Percentiles rank a stretch among this genome's conserved stretches.
Evolutionary conservation across 2,329 filamentous ascomycete genomes (phyloP).

Genomic region (Sclerotinia nivalis): DNA sequence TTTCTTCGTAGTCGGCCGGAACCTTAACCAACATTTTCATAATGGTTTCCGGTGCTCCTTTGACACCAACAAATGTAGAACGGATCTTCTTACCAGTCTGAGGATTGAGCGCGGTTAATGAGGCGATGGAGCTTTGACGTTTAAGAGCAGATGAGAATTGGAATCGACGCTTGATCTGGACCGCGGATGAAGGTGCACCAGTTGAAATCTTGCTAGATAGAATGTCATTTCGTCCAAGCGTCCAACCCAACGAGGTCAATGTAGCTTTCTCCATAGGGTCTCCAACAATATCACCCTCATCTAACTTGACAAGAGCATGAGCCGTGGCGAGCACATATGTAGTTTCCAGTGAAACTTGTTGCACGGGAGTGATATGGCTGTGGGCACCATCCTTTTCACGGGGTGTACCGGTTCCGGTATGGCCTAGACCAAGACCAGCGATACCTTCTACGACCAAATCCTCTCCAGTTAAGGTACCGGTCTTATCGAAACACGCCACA

Average conservation of each 20-base stretch:
- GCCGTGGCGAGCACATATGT: constrained; percentile 92
- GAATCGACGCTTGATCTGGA: constrained; percentile 95
- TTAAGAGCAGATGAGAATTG: constrained; percentile 97
- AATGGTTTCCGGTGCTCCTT: constrained; percentile 96
- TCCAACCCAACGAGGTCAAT: constrained; percentile 85
- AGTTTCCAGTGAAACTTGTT: constrained; percentile 73
- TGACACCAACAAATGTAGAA: constrained; percentile 91
- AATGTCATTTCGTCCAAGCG: constrained; percentile 83
- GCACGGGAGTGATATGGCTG: constrained; percentile 71
- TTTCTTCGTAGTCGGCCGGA: constrained; percentile 91
- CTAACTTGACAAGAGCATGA: constrained; percentile 91
- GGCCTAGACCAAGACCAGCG: constrained; percentile 78
- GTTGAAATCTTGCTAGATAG: constrained; percentile 66
- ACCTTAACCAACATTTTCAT: constrained; percentile 84
- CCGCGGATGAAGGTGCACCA: constrained; percentile 64
- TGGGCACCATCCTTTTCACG: constrained; percentile 80
- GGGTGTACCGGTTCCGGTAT: constrained; percentile 62
- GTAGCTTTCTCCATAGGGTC: constrained; percentile 99
- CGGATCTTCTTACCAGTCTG: constrained; percentile 74
- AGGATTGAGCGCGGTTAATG: constrained; percentile 70
- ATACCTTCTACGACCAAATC: constrained; percentile 97
- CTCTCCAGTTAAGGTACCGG: constrained; percentile 92
- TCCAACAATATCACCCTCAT: constrained; percentile 95
- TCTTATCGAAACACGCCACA: constrained; percentile 98
- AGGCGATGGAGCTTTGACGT: constrained; percentile 91